Evolutionary conservation across 176 grass and related monocot genomes (phyloP), one percentile per base, ranked within the genome.

Genomic region (Zoysia pacifica): DNA sequence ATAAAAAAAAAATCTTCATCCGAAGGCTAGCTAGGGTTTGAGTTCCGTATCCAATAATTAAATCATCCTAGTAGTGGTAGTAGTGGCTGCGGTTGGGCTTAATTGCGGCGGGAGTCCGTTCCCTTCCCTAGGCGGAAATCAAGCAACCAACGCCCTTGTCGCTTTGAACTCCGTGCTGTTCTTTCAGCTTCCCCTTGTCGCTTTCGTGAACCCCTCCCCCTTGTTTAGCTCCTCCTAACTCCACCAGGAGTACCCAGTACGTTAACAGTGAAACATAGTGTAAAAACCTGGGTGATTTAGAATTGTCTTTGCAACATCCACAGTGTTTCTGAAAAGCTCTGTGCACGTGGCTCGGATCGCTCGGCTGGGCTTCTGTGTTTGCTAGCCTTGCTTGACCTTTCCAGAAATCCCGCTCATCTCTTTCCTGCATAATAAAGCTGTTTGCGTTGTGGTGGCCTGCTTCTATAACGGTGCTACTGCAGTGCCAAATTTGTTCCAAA

Each of bases 391-490:
- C 28, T 28, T 28, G 28, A 28, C 28, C 28, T 28, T 28, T 28
- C 28, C 28, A 28, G 28, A 28, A 28, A 28, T 28, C 28, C 28
- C 28, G 28, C 28, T 28, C 28, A 28, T 28, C 28, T 28, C 28
- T 28, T 28, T 28, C 28, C 28, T 28, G 28, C 28, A 28, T 28
- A 28, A 28, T 28, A 28, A 28, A 28, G 28, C 28, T 28, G 28
- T 28, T 28, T 28, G 28, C 28, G 28, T 0, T 55, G 53, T 55
- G 4, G 9, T 54, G 45, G 4, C 45, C 55, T 64, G 62, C 61
- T 41, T 16, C 55, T 67, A 28, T 86, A 86, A 80, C 78, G 78
- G 78, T 76, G 84, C 78, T 75, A 81, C 70, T 55, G 50, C 11
- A n/a, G 59, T 4, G 59, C 59, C 20, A 62, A 60, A 28, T 60